phyloP scores from a whole-genome alignment of 2,329 filamentous ascomycete genomes.

The Verticillium nubilum region DNA sequence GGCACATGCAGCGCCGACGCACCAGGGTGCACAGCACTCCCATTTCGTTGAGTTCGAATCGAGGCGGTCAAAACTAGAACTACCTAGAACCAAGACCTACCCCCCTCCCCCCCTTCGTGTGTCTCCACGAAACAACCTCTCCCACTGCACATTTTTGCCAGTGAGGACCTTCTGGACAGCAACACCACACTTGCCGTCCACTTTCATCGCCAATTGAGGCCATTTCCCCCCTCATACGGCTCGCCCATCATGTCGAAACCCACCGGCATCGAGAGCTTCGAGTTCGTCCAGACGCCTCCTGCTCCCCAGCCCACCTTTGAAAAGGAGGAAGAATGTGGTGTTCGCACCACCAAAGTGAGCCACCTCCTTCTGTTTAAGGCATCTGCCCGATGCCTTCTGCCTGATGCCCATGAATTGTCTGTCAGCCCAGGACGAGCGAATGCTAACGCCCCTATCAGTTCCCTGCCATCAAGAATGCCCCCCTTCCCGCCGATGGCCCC shows the following conservation, averaged over 20 bases:
- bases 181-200: background rate
- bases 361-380: too few species aligned
- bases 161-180: background rate
- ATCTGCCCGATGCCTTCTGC: background rate
- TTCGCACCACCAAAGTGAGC: constrained; percentile 30
- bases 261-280: constrained; percentile 48
- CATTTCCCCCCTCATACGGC: background rate
- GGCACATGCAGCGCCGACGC: background rate
- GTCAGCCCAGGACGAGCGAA: too few species aligned
- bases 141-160: background rate
- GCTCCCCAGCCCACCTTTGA: constrained; percentile 42
- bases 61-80: background rate
- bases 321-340: constrained; percentile 49
- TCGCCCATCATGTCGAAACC: constrained; percentile 36
- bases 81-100: background rate
- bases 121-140: background rate
- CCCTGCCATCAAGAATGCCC: constrained; percentile 79
- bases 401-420: background rate
- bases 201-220: background rate
- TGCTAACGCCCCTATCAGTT: constrained; percentile 47
- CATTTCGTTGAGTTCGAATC: background rate
- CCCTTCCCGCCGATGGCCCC: constrained; percentile 73
- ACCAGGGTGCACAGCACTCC: background rate
- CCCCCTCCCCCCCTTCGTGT: background rate
- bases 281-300: constrained; percentile 57